phyloP scores from a whole-genome alignment of 2,329 filamentous ascomycete genomes.

The Talaromyces piceae region DNA sequence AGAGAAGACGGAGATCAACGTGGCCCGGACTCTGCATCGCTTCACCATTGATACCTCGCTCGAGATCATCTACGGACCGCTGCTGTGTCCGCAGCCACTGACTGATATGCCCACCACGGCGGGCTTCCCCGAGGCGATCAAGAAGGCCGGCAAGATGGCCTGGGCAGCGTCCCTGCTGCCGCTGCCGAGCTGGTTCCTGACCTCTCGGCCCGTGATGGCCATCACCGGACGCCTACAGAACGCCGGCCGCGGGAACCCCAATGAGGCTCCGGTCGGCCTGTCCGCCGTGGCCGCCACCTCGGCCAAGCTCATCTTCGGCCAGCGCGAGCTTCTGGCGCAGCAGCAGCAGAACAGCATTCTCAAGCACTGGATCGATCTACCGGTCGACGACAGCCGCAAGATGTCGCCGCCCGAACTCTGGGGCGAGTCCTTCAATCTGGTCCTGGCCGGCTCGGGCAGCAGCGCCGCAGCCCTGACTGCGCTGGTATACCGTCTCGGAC shows the following conservation, averaged over 20 bases:
- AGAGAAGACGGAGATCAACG: constrained; percentile 7
- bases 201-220: constrained; percentile 5
- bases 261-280: constrained; percentile 1
- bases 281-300: constrained; percentile 4
- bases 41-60: constrained; percentile 14
- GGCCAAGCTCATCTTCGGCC: constrained; percentile 7
- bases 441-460: constrained; percentile 16
- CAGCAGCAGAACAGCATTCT: constrained; percentile 13
- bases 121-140: constrained; percentile 8
- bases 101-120: constrained; percentile 9
- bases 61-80: constrained; percentile 14
- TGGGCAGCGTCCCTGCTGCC: constrained; percentile 15
- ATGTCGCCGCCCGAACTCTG: constrained; percentile 13
- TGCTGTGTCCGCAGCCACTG: constrained; percentile 11
- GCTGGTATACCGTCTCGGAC: constrained; percentile 12
- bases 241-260: not conserved
- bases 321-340: constrained; percentile 1
- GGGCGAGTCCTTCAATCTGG: constrained; percentile 13
- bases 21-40: constrained; percentile 12
- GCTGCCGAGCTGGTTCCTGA: constrained; percentile 14
- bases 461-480: constrained; percentile 15
- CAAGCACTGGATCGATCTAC: constrained; percentile 13
- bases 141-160: constrained; percentile 11
- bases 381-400: constrained; percentile 10
- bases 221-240: not conserved